Percentiles rank a stretch among this genome's conserved stretches.
Evolutionary conservation across 805 yeast genomes (phyloP).

Genomic region (Cyberlindnera mycetangii): DNA sequence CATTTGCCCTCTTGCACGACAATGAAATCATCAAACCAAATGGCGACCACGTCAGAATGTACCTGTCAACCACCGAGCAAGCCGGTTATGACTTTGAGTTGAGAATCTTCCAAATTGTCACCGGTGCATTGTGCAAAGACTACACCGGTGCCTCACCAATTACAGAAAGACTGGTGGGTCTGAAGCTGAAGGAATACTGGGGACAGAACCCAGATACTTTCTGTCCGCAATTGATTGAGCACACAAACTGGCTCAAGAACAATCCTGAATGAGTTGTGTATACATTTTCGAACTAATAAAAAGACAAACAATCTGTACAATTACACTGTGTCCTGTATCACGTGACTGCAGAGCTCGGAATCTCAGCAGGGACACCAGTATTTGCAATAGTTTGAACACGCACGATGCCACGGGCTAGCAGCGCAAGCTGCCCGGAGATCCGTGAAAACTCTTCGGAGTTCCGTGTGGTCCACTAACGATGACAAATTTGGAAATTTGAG

Average conservation of each 20-base stretch:
- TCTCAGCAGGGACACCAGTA: too few relatives aligned
- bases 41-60: conserved; percentile 33
- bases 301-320: too few relatives aligned
- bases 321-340: too few relatives aligned
- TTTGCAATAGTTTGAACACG: too few relatives aligned
- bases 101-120: conserved; percentile 37
- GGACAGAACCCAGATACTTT: conserved; percentile 26
- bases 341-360: too few relatives aligned
- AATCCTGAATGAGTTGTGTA: conserved; percentile 24
- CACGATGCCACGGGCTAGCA: too few relatives aligned
- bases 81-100: conserved; percentile 40
- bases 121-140: conserved; percentile 35
- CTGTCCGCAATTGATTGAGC: conserved; percentile 34
- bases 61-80: conserved; percentile 23
- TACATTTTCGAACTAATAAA: neutral
- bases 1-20: conserved; percentile 29
- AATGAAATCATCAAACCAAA: conserved; percentile 26
- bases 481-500: too few relatives aligned
- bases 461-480: too few relatives aligned
- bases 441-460: too few relatives aligned
- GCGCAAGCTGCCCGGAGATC: too few relatives aligned
- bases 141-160: conserved; percentile 25
- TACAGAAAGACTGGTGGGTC: conserved; percentile 26
- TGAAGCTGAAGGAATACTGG: conserved; percentile 29
- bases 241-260: conserved; percentile 32